Evolutionary conservation across 345 rosid species (phyloP).

Genomic region (Ceriops zippeliana): DNA sequence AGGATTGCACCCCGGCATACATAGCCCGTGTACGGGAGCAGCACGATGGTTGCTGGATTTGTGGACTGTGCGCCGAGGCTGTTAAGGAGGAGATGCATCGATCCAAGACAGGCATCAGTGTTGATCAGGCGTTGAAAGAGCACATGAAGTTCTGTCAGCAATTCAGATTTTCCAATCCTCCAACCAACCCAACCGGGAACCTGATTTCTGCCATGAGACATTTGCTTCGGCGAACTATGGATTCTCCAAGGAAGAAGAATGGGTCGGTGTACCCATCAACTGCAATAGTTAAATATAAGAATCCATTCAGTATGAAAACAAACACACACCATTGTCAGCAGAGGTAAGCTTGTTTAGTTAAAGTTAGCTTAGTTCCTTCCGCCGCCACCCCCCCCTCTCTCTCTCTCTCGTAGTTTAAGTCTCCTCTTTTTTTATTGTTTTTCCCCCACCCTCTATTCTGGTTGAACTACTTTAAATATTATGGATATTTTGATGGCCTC

Average conservation of each 20-base stretch:
- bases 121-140: slow-evolving; percentile 53
- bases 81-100: slow-evolving; percentile 53
- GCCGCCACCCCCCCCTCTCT: no score
- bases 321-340: neutral
- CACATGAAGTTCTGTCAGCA: slow-evolving; percentile 58
- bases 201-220: slow-evolving; percentile 42
- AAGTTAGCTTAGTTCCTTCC: no score
- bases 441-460: no score
- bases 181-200: slow-evolving; percentile 30
- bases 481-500: no score
- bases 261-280: slow-evolving; percentile 11
- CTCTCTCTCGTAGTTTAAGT: no score
- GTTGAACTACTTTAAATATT: no score
- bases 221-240: slow-evolving; percentile 37
- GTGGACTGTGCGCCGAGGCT: slow-evolving; percentile 74
- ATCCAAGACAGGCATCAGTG: slow-evolving; percentile 30
- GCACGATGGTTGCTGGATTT: slow-evolving; percentile 63
- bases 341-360: no score
- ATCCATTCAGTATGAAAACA: no score
- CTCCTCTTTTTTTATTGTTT: no score
- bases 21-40: slow-evolving; percentile 47
- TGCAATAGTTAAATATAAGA: neutral
- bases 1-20: slow-evolving; percentile 67
- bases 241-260: slow-evolving; percentile 33
- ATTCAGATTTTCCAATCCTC: slow-evolving; percentile 41